phyloP scores from a whole-genome alignment of 2,329 filamentous ascomycete species.

The Sporothrix phasma region DNA sequence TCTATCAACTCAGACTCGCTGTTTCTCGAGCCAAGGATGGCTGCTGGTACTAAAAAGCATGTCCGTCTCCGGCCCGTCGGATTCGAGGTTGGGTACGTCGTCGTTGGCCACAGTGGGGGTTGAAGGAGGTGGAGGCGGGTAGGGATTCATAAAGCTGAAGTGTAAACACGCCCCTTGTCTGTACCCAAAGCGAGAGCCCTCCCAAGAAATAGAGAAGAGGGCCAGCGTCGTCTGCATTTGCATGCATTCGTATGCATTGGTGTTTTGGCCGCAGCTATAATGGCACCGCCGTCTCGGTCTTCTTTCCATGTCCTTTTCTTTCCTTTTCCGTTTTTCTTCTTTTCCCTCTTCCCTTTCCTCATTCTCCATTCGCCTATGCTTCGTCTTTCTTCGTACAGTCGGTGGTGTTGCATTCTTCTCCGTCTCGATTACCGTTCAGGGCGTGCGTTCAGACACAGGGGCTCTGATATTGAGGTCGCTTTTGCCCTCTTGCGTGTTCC shows the following conservation, averaged over 20 bases:
- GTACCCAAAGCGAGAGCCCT: neutral
- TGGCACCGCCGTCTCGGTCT: neutral
- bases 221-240: neutral
- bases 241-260: neutral
- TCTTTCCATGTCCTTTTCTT: neutral
- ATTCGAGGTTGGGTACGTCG: neutral
- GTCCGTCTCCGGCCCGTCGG: neutral
- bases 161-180: neutral
- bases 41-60: neutral
- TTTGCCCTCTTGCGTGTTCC: neutral
- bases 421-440: neutral
- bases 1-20: neutral
- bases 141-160: too few species aligned
- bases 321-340: neutral
- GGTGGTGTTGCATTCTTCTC: neutral
- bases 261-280: conserved; percentile 1
- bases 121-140: too few species aligned
- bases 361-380: neutral
- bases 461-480: neutral
- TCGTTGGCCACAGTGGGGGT: too few species aligned
- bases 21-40: neutral
- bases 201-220: neutral
- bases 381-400: neutral
- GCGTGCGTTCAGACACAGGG: neutral
- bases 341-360: neutral